A percentile compares a stretch with the other conserved stretches of the same genome.
Conservation (phyloP, 2,329 filamentous ascomycete species). For the Eutypa lata region DNA sequence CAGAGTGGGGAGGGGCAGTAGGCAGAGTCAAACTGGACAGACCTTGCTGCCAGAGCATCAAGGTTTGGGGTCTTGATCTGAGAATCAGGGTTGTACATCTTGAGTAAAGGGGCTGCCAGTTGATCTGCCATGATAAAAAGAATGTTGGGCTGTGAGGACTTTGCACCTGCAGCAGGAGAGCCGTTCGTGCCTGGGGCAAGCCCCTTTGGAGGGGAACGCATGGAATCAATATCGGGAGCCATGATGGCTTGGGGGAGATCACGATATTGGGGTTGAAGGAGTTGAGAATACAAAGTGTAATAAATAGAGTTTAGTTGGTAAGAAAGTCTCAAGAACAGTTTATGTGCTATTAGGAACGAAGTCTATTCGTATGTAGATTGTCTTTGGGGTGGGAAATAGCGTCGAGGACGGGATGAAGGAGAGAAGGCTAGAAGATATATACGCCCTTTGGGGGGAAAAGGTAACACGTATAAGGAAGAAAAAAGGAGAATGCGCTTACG, state of each 20-base stretch:
- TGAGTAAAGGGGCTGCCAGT: conserved; percentile 83
- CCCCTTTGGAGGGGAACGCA: conserved; percentile 51
- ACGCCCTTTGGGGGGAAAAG: no score
- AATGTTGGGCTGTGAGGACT: conserved; percentile 65
- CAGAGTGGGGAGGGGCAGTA: conserved; percentile 94
- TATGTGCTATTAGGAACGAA: no score
- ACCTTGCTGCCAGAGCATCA: conserved; percentile 73
- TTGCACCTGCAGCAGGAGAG: conserved; percentile 23
- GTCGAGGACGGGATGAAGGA: background rate
- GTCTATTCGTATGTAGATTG: no score
- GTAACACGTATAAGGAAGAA: background rate
- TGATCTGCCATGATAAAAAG: conserved; percentile 97
- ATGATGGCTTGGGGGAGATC: conserved; percentile 37
- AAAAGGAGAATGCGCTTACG: background rate
- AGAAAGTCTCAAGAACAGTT: background rate
- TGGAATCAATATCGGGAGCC: conserved; percentile 73
- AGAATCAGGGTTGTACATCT: conserved; percentile 85
- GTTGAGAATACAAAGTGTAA: conserved; percentile 3
- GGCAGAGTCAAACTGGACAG: conserved; percentile 88
- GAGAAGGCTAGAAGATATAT: background rate
- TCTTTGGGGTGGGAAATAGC: no score
- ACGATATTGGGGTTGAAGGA: conserved; percentile 4
- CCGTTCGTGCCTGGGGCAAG: conserved; percentile 23
- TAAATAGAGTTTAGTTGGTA: conserved; percentile 4
- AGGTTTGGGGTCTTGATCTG: conserved; percentile 92